Conservation (phyloP, 1,284 basidiomycete genomes). For the Boletellus deceptivus region DNA sequence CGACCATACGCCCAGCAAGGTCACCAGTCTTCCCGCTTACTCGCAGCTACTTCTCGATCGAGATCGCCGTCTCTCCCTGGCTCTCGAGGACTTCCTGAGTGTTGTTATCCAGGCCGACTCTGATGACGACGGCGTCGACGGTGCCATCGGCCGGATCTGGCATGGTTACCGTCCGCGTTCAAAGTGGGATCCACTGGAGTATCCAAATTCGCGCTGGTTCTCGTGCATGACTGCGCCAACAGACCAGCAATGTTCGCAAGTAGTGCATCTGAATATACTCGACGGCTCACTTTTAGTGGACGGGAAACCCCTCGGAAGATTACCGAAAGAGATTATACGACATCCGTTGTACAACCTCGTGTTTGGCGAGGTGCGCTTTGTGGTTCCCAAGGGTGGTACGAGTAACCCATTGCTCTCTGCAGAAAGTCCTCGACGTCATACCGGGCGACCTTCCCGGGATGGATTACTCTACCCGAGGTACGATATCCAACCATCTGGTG, state of each 20-base stretch:
- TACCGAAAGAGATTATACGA: conserved; percentile 27
- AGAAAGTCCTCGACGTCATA: conserved; percentile 39
- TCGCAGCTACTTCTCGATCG: conserved; percentile 24
- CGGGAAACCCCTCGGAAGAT: conserved; percentile 38
- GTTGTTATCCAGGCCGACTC: conserved; percentile 8
- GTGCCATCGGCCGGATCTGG: conserved; percentile 39
- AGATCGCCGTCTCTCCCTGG: conserved; percentile 31
- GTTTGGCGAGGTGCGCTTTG: too few relatives aligned
- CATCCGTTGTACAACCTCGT: too few relatives aligned
- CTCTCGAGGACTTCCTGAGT: conserved; percentile 22
- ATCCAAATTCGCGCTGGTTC: conserved; percentile 40
- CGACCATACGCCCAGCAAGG: conserved; percentile 27
- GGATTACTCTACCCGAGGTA: conserved; percentile 31
- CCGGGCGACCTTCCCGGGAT: conserved; percentile 37
- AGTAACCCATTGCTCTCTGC: background rate
- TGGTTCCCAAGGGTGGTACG: too few relatives aligned
- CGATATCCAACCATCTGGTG: conserved; percentile 19
- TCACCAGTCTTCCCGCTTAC: conserved; percentile 3
- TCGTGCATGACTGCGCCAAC: conserved; percentile 19
- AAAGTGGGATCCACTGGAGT: conserved; percentile 32
- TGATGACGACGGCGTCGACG: conserved; percentile 29
- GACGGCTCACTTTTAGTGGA: conserved; percentile 42
- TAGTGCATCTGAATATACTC: conserved; percentile 40
- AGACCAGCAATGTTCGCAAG: conserved; percentile 11
- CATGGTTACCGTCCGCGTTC: conserved; percentile 30